Evolutionary conservation across 148 eudicot species (phyloP).

Genomic region (Rhododendron simsii): DNA sequence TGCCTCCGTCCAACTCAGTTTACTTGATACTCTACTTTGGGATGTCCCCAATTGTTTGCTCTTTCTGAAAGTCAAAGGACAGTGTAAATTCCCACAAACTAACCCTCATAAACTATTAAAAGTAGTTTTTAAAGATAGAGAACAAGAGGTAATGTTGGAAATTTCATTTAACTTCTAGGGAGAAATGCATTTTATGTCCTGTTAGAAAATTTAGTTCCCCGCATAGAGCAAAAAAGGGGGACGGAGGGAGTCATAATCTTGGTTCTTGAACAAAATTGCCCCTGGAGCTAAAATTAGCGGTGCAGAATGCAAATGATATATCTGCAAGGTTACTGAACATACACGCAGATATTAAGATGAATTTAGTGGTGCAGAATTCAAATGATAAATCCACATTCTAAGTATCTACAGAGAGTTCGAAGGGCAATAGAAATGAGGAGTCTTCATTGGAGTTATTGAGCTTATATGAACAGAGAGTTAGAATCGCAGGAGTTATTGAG

Average conservation of each 20-base stretch:
- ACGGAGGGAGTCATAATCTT: not conserved
- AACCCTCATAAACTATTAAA: not conserved
- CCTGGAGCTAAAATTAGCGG: not conserved
- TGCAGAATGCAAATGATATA: not conserved
- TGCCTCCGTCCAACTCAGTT: not conserved
- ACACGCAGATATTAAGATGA: not conserved
- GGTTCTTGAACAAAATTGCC: not conserved
- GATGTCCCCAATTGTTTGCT: not conserved
- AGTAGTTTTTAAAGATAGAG: not conserved
- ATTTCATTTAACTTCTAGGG: not conserved
- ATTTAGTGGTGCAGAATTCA: not conserved
- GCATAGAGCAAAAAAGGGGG: not conserved
- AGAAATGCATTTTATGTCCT: not conserved
- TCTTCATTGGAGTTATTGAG: not conserved
- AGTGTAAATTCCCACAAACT: not conserved
- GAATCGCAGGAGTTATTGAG: not conserved
- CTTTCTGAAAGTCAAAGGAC: not conserved
- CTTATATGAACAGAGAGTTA: not conserved
- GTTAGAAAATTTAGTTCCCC: not conserved
- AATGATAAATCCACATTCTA: not conserved
- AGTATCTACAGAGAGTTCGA: not conserved
- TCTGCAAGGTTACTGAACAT: not conserved
- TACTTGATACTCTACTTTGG: not conserved
- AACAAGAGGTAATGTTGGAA: not conserved
- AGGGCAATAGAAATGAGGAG: not conserved